These are phyloP conservation scores for Morella rubra DNA, from an alignment of 306 rosid species.

Conservation along the genomic window DNA sequence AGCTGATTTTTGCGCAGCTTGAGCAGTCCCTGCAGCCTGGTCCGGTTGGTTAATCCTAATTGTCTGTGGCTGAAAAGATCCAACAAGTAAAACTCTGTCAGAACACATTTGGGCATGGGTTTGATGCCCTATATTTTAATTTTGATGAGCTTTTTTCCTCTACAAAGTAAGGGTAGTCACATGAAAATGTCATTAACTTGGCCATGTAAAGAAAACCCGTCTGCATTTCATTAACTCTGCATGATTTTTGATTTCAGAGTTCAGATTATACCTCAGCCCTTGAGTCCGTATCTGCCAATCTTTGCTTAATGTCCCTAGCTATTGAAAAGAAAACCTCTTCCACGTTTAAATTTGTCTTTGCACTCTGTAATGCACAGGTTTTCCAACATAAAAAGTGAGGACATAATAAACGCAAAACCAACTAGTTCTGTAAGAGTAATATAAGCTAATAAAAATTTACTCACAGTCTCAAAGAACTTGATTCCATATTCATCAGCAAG, in stretches of 20 bases:
- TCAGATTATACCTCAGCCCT: conserved; percentile 68
- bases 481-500: conserved; percentile 95
- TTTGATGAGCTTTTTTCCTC: too few species aligned
- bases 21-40: conserved; percentile 69
- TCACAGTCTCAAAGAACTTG: conserved; percentile 93
- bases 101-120: not conserved
- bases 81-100: conserved; percentile 21
- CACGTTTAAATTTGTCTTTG: conserved; percentile 91
- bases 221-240: not conserved
- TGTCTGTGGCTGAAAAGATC: conserved; percentile 73
- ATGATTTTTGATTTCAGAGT: conserved; percentile 17
- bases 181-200: not conserved
- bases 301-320: conserved; percentile 95
- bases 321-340: conserved; percentile 97
- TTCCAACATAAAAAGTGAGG: conserved; percentile 27
- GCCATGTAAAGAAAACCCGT: not conserved
- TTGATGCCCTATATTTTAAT: not conserved
- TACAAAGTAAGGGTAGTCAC: not conserved
- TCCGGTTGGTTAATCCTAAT: conserved; percentile 86
- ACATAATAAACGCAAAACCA: not conserved
- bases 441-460: conserved; percentile 29
- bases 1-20: conserved; percentile 71
- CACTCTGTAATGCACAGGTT: conserved; percentile 65
- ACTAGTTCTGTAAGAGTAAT: conserved; percentile 14
- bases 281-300: conserved; percentile 87